Conservation (phyloP, 2,329 filamentous ascomycete species). For the Colletotrichum sp. region DNA sequence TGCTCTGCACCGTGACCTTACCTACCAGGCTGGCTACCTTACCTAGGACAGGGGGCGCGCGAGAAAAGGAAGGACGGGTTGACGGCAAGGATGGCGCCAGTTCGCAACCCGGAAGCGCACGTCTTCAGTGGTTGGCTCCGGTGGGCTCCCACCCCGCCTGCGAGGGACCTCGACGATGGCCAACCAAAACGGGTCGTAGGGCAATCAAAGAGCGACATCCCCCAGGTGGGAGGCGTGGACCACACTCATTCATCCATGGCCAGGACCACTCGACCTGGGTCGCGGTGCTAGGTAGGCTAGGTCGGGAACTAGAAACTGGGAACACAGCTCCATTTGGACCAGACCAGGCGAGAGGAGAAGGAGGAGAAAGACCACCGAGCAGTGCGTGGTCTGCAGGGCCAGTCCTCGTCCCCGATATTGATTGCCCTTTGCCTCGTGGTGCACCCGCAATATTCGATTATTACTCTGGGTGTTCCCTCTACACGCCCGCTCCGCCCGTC, state of each 20-base stretch:
- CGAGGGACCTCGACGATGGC: neutral
- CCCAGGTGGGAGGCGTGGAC: slow-evolving; percentile 7
- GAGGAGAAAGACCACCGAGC: neutral
- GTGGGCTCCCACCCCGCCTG: neutral
- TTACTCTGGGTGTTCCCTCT: slow-evolving; percentile 9
- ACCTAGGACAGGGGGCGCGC: neutral
- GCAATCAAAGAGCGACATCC: slow-evolving; percentile 23
- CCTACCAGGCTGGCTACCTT: neutral
- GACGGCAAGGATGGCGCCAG: slow-evolving; percentile 12
- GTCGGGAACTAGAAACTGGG: neutral
- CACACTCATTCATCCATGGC: neutral
- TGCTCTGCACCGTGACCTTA: neutral
- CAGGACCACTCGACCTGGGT: neutral
- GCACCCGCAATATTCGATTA: slow-evolving; percentile 9
- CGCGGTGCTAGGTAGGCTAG: neutral
- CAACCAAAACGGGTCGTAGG: slow-evolving; percentile 5
- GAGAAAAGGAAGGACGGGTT: slow-evolving; percentile 14
- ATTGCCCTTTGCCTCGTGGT: neutral
- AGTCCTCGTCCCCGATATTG: neutral
- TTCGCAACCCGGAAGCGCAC: neutral
- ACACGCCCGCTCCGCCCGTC: neutral
- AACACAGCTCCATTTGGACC: neutral
- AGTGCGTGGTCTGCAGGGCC: neutral
- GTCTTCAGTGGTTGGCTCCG: slow-evolving; percentile 10
- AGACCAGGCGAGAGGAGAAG: neutral